Evolutionary conservation across 148 eudicot genomes (phyloP), one percentile per base, ranked within the genome.

Genomic region (Salicornia ramosissima): DNA sequence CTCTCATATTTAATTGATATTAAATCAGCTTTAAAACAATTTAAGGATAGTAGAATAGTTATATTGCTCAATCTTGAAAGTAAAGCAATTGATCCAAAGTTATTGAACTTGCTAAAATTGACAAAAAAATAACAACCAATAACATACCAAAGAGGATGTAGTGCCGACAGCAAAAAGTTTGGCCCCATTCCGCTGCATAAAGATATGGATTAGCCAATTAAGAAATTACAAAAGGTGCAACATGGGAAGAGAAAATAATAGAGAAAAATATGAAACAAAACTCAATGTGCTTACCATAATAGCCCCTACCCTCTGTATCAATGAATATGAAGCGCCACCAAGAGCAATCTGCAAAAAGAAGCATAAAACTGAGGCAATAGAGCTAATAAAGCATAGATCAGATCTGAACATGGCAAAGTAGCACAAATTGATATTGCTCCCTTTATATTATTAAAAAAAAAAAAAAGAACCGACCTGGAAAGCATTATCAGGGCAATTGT

Each of bases 111-210:
- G 57, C 60, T 40, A 18, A 25, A 39, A 29, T 53, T 24, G 49
- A 30, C 47, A 47, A 36, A 39, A 52, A 24, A 70, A 2, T 46
- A n/a, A 67, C 31, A 68, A 33, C 5, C 52, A 55, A 25, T 31
- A 59, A 68, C 55, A 67, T 90, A 94, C 99, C 99, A 90, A 79
- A 67, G 97, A 94, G 51, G 97, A 87, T 22, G 87, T 61, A n/a
- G 97, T 84, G 69, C 99, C 97, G 67, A 94, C 97, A 53, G 85
- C 97, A 71, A 90, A 87, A 68, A 94, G 97, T 85, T 94, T 94
- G 21, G 86, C 69, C 65, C 99, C 99, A 76, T 94, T 94, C 11
- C 90, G 88, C 99, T 94, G 96, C 47, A 74, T 71, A 57, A 56
- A 72, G 64, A 45, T 6, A 62, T 29, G 58, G 30, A 53, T 46